These are phyloP conservation scores for Jatropha podagrica DNA, from an alignment of 441 rosid genomes.

Conservation along the genomic window DNA sequence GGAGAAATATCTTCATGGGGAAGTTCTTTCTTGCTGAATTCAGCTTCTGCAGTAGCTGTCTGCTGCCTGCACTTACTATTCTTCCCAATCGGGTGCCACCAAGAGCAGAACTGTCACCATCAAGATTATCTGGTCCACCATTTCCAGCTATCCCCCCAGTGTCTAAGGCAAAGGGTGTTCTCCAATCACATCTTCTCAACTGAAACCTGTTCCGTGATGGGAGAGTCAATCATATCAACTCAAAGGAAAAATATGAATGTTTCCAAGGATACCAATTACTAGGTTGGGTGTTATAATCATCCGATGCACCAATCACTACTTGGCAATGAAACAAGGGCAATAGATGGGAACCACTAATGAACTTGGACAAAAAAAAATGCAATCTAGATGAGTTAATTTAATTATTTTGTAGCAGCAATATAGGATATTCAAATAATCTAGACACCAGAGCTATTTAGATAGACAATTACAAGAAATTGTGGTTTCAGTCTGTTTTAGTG, in stretches of 20 bases:
- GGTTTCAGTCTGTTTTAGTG: not conserved
- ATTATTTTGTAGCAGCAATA: not conserved
- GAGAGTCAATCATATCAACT: constrained; percentile 9
- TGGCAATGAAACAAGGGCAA: not conserved
- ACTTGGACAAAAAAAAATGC: not conserved
- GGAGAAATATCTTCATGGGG: constrained; percentile 84
- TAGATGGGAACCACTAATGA: not conserved
- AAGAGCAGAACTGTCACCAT: constrained; percentile 51
- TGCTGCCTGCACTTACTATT: constrained; percentile 80
- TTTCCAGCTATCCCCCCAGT: constrained; percentile 70
- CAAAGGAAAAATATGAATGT: not conserved
- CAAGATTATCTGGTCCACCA: constrained; percentile 51
- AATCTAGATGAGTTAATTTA: not conserved
- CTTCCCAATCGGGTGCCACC: constrained; percentile 87
- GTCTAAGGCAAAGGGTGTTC: constrained; percentile 68
- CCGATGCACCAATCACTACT: too few species aligned
- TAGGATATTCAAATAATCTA: not conserved
- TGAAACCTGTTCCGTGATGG: constrained; percentile 34
- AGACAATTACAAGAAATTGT: not conserved
- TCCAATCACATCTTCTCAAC: constrained; percentile 47
- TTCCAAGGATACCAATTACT: not conserved
- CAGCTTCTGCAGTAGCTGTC: constrained; percentile 70
- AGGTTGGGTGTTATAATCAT: too few species aligned
- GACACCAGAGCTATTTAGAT: not conserved
- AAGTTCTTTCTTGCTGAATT: constrained; percentile 83